phyloP scores from a whole-genome alignment of 257 asterid genomes.

The Galeopsis tetrahit region DNA sequence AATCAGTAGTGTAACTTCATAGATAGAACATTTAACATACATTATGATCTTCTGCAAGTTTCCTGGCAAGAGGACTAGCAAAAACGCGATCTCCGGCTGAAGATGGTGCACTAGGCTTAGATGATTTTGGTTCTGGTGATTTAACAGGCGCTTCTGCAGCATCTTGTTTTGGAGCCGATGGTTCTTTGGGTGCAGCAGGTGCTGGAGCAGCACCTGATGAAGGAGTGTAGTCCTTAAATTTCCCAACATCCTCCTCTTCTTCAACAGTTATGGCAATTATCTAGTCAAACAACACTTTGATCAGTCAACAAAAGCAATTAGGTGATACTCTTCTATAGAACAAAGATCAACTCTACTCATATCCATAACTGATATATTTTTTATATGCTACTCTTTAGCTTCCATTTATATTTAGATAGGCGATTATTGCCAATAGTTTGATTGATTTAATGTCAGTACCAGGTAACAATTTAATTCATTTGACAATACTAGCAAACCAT shows the following conservation, averaged over 20 bases:
- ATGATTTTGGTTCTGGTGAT: slow-evolving; percentile 66
- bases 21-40: slow-evolving; percentile 44
- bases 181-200: slow-evolving; percentile 52
- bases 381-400: neutral
- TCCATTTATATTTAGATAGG: slow-evolving; percentile 4
- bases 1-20: slow-evolving; percentile 4
- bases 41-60: slow-evolving; percentile 81
- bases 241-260: slow-evolving; percentile 79
- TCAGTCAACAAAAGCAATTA: slow-evolving; percentile 31
- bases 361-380: neutral
- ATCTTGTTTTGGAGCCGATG: slow-evolving; percentile 74
- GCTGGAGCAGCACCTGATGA: slow-evolving; percentile 68
- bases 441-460: neutral
- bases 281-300: slow-evolving; percentile 41
- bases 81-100: slow-evolving; percentile 74
- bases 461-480: slow-evolving; percentile 20
- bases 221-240: slow-evolving; percentile 79
- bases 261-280: slow-evolving; percentile 87
- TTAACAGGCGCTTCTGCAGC: slow-evolving; percentile 52
- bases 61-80: slow-evolving; percentile 94
- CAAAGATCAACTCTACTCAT: neutral
- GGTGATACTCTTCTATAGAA: slow-evolving; percentile 1
- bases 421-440: slow-evolving; percentile 11
- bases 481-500: slow-evolving; percentile 15
- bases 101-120: slow-evolving; percentile 62